Evolutionary conservation across 83 land plant species (phyloP), one percentile per base, ranked within the genome.

Genomic region (Diphasiastrum complanatum): DNA sequence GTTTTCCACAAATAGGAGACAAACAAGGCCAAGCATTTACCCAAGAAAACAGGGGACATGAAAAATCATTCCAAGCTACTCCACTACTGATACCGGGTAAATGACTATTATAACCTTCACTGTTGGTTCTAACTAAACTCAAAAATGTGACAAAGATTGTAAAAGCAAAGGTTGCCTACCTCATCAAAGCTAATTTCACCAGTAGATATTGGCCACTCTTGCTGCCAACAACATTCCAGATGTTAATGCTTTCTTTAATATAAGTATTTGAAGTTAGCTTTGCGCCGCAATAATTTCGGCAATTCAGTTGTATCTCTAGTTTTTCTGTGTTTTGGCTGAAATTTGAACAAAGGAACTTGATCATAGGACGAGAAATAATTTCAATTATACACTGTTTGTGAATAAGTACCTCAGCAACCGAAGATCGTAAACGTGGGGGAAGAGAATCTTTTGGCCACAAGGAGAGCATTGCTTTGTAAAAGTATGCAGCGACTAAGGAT

Each of bases 391-490:
- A 4, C 51, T 47, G 5, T n/a, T 5, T 5, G 51, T 33, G 16
- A 35, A 24, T 46, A n/a, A 5, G 12, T 40, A 73, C 76, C 76
- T 73, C 58, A 37, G 60, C 16, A 29, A 61, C 34, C 22, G 68
- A 40, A 26, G 74, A 54, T 4, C 36, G 61, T 38, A 74, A 56
- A 25, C 47, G 54, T 2, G 48, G 35, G 27, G 77, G 74, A 23
- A 74, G 12, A 16, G 64, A 30, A 16, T 63, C 74, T 55, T 61
- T 11, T 14, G 77, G 68, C 53, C 54, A 68, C 27, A 63, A 63
- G 45, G 74, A 74, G 19, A 74, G 73, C 12, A 74, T 51, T 4
- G 73, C 74, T 47, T 74, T 74, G 75, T 74, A 74, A 28, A 74
- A 74, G 56, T 52, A 74, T 22, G 77, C 49, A 22, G 61, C 62